Conservation (phyloP, 2,329 filamentous ascomycete genomes). For the Macrophomina phaseolina region DNA sequence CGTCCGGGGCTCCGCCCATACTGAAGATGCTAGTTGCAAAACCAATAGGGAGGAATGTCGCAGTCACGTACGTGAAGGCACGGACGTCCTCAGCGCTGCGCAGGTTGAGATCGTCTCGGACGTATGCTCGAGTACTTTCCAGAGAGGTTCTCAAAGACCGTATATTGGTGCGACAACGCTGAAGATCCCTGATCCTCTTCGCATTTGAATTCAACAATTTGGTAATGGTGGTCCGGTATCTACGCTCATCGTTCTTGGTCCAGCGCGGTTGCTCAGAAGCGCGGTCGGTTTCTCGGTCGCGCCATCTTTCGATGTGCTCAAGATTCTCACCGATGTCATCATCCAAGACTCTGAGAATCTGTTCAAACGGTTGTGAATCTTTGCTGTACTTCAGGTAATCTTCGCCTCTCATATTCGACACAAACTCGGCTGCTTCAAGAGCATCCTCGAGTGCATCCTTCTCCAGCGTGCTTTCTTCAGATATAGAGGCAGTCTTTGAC, state of each 20-base stretch:
- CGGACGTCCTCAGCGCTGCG: constrained; percentile 37
- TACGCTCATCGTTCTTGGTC: constrained; percentile 41
- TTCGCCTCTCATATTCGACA: constrained; percentile 2
- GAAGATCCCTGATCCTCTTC: neutral
- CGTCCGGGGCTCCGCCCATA: constrained; percentile 36
- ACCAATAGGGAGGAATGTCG: constrained; percentile 42
- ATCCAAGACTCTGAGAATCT: constrained; percentile 31
- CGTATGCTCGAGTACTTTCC: constrained; percentile 30
- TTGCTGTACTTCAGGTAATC: constrained; percentile 10
- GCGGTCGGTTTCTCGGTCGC: constrained; percentile 35
- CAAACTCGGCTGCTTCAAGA: constrained; percentile 26
- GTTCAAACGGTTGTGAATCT: constrained; percentile 30
- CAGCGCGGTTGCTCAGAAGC: constrained; percentile 38
- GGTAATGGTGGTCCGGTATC: constrained; percentile 34
- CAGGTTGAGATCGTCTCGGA: constrained; percentile 31
- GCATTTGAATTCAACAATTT: constrained; percentile 27
- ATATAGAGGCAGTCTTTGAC: too few relatives aligned
- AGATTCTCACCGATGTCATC: constrained; percentile 32
- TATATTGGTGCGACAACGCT: constrained; percentile 24
- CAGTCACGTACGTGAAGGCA: constrained; percentile 44
- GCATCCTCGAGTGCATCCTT: neutral
- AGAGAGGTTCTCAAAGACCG: constrained; percentile 30
- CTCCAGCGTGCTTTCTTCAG: too few relatives aligned
- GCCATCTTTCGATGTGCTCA: constrained; percentile 35
- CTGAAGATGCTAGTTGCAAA: constrained; percentile 42